Conservation (phyloP, 805 yeast genomes). For the Candida insectalens region DNA sequence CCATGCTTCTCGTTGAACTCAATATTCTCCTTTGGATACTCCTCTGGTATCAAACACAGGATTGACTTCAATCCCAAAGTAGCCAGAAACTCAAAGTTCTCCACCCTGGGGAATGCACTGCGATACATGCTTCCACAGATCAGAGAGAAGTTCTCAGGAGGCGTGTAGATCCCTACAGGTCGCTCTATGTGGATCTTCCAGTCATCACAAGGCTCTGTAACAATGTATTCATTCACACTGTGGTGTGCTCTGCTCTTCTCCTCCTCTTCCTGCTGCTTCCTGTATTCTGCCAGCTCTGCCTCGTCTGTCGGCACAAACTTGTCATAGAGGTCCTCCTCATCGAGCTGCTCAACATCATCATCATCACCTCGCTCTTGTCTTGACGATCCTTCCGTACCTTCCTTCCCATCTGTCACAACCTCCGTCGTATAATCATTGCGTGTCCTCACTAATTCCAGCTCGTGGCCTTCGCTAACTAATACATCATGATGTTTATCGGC, state of each 20-base stretch:
- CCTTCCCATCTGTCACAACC: background rate
- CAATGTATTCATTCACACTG: slow-evolving; percentile 2
- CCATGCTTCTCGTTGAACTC: slow-evolving; percentile 51
- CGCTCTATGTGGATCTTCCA: slow-evolving; percentile 3
- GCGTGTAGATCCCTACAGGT: slow-evolving; percentile 24
- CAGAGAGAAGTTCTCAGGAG: slow-evolving; percentile 90
- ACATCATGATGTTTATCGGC: too few relatives aligned
- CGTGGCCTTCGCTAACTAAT: too few relatives aligned
- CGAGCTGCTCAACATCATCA: slow-evolving; percentile 5
- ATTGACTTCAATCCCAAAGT: slow-evolving; percentile 61
- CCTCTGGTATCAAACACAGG: slow-evolving; percentile 82
- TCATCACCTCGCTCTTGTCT: background rate
- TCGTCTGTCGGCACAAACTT: slow-evolving; percentile 21
- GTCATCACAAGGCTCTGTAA: slow-evolving; percentile 3
- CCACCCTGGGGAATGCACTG: slow-evolving; percentile 81
- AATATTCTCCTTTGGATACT: slow-evolving; percentile 70
- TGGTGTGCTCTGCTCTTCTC: slow-evolving; percentile 2
- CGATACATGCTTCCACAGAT: slow-evolving; percentile 76
- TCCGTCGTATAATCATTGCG: background rate
- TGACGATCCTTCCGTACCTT: background rate
- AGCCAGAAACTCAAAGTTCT: slow-evolving; percentile 64
- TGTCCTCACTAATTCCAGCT: too few relatives aligned
- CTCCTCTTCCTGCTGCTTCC: slow-evolving; percentile 2
- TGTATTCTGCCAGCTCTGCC: slow-evolving; percentile 11
- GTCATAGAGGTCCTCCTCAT: slow-evolving; percentile 23